These are phyloP conservation scores for Amanita rimosa DNA, from an alignment of 768 basidiomycete genomes.

Conservation along the genomic window DNA sequence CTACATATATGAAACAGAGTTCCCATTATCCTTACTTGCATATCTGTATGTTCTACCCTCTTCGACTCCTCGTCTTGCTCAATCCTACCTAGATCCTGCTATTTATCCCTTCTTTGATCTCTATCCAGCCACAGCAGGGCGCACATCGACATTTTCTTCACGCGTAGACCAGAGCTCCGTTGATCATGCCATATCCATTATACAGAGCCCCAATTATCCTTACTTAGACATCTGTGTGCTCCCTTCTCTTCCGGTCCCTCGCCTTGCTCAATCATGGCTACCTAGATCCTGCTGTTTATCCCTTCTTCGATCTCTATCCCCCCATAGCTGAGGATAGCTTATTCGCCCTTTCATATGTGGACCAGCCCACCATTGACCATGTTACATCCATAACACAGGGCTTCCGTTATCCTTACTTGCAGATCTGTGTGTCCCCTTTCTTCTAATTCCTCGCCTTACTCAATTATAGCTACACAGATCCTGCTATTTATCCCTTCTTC, in stretches of 20 bases:
- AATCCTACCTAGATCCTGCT: neutral
- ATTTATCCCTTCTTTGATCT: neutral
- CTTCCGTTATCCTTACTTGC: no score
- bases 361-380: neutral
- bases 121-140: neutral
- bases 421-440: no score
- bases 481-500: constrained; percentile 12
- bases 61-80: no score
- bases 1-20: no score
- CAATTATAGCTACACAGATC: constrained; percentile 5
- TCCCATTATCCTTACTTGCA: no score
- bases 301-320: constrained; percentile 15
- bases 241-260: neutral
- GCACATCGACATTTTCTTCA: constrained; percentile 2
- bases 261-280: neutral
- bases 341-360: neutral
- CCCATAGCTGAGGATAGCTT: neutral
- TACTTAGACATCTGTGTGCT: constrained; percentile 17
- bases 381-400: no score
- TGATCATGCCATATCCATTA: constrained; percentile 10
- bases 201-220: constrained; percentile 16
- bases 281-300: constrained; percentile 27
- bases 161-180: neutral
- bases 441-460: no score
- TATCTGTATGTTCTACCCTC: no score